Evolutionary conservation across 257 asterid genomes (phyloP), one percentile per base, ranked within the genome.

Genomic region (Phtheirospermum japonicum): DNA sequence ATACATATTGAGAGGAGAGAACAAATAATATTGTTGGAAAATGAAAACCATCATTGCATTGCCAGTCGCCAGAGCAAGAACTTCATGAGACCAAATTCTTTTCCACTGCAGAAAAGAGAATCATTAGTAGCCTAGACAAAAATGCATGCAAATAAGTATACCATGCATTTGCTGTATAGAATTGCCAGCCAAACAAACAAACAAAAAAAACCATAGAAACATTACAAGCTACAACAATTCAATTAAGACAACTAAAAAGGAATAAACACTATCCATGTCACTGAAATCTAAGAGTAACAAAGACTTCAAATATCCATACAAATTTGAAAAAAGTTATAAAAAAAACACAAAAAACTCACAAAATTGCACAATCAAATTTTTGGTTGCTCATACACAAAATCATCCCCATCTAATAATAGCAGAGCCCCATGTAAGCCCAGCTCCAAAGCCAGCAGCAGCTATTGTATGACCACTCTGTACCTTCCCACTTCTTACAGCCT

Each of bases 351-450:
- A 57, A 53, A 66, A 60, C 66, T 57, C 54, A 59, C 74, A 65
- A 77, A 81, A 63, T 43, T 57, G 66, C 64, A 71, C 7, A 58
- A 43, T 53, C 31, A 52, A 46, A 67, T 20, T 16, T 64, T 42
- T 12, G 6, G 17, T 42, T 20, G 18, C 19, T 34, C 50, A 20
- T 16, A 9, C 49, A 60, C 40, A 28, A 10, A 16, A 71, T 84
- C 83, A 92, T 16, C 91, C 88, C 99, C 97, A 93, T 78, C 97
- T 82, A 42, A 93, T 23, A 45, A 89, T 85, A 45, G 94, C 94
- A 4, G 97, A 93, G 12, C 90, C 97, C 97, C 99, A 93, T 3
- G 96, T 89, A 66, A 89, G 96, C 30, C 99, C 96, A 40, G 99
- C 99, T 54, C 99, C 97, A 59, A 93, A 89, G 7, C 99, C 99